Conservation (phyloP, 371 early-diverging fungal species). For the Apophysomyces ossiformis region DNA sequence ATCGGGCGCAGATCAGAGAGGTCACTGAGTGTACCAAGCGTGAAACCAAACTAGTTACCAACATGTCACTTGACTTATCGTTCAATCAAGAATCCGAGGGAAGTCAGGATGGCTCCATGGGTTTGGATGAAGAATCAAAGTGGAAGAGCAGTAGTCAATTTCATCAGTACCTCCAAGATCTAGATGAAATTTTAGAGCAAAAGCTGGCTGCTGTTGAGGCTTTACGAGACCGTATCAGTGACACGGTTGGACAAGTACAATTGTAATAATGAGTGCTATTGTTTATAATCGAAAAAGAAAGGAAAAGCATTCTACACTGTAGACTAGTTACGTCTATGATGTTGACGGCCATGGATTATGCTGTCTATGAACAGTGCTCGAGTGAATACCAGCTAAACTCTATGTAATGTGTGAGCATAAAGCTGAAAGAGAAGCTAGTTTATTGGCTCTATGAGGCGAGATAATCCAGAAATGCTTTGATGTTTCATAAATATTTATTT, state of each 20-base stretch:
- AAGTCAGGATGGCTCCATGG: slow-evolving; percentile 29
- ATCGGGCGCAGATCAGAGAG: slow-evolving; percentile 79
- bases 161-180: slow-evolving; percentile 42
- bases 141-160: slow-evolving; percentile 25
- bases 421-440: no score
- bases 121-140: slow-evolving; percentile 26
- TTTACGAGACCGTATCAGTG: slow-evolving; percentile 40
- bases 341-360: no score
- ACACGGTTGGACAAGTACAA: slow-evolving; percentile 10
- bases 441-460: no score
- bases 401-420: no score
- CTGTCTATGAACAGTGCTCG: no score
- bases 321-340: no score
- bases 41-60: slow-evolving; percentile 81
- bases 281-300: slow-evolving; percentile 1
- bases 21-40: slow-evolving; percentile 76
- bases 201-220: slow-evolving; percentile 52
- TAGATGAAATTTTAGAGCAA: slow-evolving; percentile 58
- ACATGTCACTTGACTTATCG: slow-evolving; percentile 60
- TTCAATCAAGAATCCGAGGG: slow-evolving; percentile 33
- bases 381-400: no score
- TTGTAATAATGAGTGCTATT: slow-evolving; percentile 2
- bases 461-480: no score
- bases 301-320: not conserved
- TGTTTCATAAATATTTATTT: no score